phyloP scores from a whole-genome alignment of 176 grass and related monocot species.

The Typha latifolia region DNA sequence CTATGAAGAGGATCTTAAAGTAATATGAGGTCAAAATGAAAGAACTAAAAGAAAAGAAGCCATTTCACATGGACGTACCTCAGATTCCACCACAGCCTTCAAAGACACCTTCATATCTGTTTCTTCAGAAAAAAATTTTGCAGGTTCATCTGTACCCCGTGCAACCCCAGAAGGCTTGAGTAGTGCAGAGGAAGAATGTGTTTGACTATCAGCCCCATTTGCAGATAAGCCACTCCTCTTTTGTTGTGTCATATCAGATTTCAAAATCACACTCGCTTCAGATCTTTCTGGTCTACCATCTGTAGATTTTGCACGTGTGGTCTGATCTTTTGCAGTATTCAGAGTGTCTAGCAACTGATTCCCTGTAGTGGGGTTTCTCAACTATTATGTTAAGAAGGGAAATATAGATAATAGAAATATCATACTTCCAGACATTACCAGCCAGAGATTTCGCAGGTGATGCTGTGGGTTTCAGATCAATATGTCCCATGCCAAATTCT shows the following conservation, averaged over 20 bases:
- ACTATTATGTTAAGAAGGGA: conserved; percentile 3
- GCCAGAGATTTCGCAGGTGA: conserved; percentile 38
- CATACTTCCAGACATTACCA: conserved; percentile 32
- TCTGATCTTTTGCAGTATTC: conserved; percentile 45
- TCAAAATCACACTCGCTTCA: conserved; percentile 34
- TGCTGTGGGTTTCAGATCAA: conserved; percentile 65
- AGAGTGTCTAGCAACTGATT: conserved; percentile 48
- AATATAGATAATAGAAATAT: not conserved
- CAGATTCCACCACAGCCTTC: conserved; percentile 54
- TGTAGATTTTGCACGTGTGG: conserved; percentile 43
- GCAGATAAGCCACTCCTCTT: conserved; percentile 39
- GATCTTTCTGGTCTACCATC: conserved; percentile 66
- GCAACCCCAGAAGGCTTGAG: conserved; percentile 42
- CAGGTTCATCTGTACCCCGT: conserved; percentile 49
- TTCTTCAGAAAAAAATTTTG: conserved; percentile 47
- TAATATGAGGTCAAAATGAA: no score
- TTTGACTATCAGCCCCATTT: conserved; percentile 51
- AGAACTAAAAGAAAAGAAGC: no score
- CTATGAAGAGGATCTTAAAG: no score
- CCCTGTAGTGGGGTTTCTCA: conserved; percentile 34
- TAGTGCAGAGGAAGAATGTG: conserved; percentile 31
- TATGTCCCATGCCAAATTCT: conserved; percentile 86
- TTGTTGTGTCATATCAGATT: conserved; percentile 37
- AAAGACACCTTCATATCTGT: conserved; percentile 34
- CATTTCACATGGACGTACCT: conserved; percentile 35